These are phyloP conservation scores for Hysterium pulicare DNA, from an alignment of 2,329 filamentous ascomycete species.

Conservation along the genomic window DNA sequence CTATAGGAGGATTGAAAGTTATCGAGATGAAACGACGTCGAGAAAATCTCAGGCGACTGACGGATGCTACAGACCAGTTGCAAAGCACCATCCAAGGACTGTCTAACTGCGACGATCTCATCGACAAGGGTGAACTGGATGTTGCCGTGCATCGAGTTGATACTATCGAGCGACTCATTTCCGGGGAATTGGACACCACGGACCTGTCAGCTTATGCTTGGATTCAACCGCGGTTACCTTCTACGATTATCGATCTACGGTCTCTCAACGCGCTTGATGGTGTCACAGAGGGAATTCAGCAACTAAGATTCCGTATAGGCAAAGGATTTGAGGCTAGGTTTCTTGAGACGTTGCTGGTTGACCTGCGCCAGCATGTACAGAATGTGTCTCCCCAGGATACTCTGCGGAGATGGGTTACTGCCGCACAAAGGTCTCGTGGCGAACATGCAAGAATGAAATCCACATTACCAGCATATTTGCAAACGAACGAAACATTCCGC, in stretches of 20 bases:
- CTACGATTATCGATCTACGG: constrained; percentile 64
- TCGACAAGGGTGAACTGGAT: constrained; percentile 81
- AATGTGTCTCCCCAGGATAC: constrained; percentile 69
- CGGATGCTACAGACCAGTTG: constrained; percentile 79
- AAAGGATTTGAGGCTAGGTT: constrained; percentile 83
- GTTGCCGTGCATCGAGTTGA: constrained; percentile 75
- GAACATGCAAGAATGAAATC: constrained; percentile 64
- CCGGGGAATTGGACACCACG: constrained; percentile 59
- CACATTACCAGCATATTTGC: constrained; percentile 73
- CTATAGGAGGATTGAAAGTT: constrained; percentile 77
- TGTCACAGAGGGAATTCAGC: constrained; percentile 71
- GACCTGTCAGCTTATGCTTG: constrained; percentile 28
- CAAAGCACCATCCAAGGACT: constrained; percentile 73
- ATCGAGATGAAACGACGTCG: constrained; percentile 76
- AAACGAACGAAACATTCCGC: constrained; percentile 67
- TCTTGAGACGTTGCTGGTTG: constrained; percentile 70
- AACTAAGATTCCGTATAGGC: constrained; percentile 76
- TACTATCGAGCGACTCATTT: constrained; percentile 72
- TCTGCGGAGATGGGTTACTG: constrained; percentile 77
- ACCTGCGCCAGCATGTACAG: constrained; percentile 77
- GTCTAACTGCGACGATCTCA: constrained; percentile 71
- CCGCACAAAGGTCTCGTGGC: constrained; percentile 69
- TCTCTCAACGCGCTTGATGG: constrained; percentile 76
- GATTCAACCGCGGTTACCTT: constrained; percentile 33
- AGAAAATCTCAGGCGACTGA: constrained; percentile 80